Evolutionary conservation across 2,329 filamentous ascomycete species (phyloP).

Genomic region (Colletotrichum karsti): DNA sequence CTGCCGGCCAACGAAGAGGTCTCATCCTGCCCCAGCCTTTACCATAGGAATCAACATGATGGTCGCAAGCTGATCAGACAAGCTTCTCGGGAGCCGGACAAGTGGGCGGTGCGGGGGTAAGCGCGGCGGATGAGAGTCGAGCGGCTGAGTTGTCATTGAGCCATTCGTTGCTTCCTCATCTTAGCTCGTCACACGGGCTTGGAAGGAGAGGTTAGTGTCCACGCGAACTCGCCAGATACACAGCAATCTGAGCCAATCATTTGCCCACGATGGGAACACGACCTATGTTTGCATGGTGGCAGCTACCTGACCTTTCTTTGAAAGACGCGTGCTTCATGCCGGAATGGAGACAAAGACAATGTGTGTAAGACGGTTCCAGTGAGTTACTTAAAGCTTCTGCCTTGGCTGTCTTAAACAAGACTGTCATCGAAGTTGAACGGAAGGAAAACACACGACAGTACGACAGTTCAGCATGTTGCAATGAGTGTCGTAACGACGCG

Average conservation of each 20-base stretch:
- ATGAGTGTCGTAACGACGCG: too few species aligned
- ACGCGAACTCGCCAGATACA: neutral
- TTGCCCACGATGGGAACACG: conserved; percentile 1
- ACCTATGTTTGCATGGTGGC: neutral
- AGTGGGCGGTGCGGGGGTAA: neutral
- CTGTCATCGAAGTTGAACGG: too few species aligned
- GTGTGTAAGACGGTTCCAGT: too few species aligned
- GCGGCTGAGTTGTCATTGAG: neutral
- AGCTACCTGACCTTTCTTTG: too few species aligned
- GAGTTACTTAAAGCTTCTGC: too few species aligned
- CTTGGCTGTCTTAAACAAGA: too few species aligned
- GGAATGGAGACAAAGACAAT: too few species aligned
- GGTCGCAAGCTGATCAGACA: neutral
- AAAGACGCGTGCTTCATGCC: too few species aligned
- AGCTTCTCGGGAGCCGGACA: neutral
- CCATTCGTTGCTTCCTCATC: neutral
- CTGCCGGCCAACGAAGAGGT: neutral
- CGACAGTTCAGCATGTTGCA: too few species aligned
- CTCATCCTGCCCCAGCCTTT: neutral
- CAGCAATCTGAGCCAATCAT: neutral
- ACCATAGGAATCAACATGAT: neutral
- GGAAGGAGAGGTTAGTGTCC: neutral
- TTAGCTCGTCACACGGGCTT: neutral
- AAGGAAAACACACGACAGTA: too few species aligned
- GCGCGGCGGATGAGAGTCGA: neutral